These are phyloP conservation scores for Astraeus odoratus DNA, from an alignment of 768 basidiomycete genomes.

Conservation along the genomic window DNA sequence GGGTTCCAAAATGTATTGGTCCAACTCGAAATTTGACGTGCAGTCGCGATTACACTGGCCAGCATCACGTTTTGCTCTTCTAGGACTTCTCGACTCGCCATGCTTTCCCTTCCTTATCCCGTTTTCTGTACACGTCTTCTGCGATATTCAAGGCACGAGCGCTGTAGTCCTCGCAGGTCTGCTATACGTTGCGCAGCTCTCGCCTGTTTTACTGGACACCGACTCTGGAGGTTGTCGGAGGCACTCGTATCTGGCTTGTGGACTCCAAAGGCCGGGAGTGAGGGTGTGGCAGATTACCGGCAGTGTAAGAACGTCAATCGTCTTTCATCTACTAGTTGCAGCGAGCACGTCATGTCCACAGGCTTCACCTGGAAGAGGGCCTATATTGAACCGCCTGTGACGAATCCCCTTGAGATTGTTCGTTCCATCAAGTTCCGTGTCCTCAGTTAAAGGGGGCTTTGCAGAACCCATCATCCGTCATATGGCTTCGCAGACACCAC, in stretches of 20 bases:
- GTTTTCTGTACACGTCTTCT: slow-evolving; percentile 71
- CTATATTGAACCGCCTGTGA: slow-evolving; percentile 71
- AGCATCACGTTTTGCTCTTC: neutral
- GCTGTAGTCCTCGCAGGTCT: slow-evolving; percentile 89
- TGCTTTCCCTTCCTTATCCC: slow-evolving; percentile 79
- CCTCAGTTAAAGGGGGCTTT: slow-evolving; percentile 85
- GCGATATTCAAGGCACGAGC: slow-evolving; percentile 85
- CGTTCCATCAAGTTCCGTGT: slow-evolving; percentile 75
- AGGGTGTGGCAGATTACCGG: slow-evolving; percentile 74
- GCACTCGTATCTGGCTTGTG: slow-evolving; percentile 74
- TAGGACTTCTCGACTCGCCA: slow-evolving; percentile 91
- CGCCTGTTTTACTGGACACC: slow-evolving; percentile 62
- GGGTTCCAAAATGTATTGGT: slow-evolving; percentile 77
- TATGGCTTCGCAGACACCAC: slow-evolving; percentile 74
- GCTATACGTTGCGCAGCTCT: slow-evolving; percentile 77
- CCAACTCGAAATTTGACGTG: slow-evolving; percentile 54
- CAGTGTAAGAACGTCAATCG: slow-evolving; percentile 43
- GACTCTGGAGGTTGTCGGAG: too few species aligned
- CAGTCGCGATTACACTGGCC: too few species aligned
- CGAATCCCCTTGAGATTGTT: slow-evolving; percentile 67
- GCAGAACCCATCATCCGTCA: slow-evolving; percentile 57
- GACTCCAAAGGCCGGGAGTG: slow-evolving; percentile 80
- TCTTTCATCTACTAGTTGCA: neutral
- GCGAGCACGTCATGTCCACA: slow-evolving; percentile 20
- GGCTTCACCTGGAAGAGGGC: slow-evolving; percentile 82